Conservation (phyloP, 352 stramenopile species). For the Chloridella minuta region DNA sequence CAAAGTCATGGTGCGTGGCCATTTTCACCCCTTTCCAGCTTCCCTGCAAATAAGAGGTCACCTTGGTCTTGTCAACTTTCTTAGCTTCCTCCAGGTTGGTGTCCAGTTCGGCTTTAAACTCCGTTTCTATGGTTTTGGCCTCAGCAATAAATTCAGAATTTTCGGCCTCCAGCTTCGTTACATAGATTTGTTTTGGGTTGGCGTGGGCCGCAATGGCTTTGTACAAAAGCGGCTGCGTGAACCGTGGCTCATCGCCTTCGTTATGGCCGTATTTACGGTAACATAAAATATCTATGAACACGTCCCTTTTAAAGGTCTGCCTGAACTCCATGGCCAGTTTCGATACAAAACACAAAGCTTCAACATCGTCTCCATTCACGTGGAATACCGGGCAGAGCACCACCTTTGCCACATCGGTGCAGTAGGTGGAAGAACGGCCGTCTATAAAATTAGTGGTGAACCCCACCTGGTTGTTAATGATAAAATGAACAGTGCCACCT, state of each 20-base stretch:
- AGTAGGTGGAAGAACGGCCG: conserved; percentile 74
- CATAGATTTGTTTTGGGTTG: no score
- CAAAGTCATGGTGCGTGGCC: no score
- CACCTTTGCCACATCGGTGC: conserved; percentile 81
- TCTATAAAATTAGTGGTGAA: conserved; percentile 96
- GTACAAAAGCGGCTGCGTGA: conserved; percentile 93
- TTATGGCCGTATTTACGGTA: conserved; percentile 96
- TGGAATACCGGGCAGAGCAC: conserved; percentile 62
- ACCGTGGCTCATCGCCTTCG: conserved; percentile 84
- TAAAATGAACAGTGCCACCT: conserved; percentile 84
- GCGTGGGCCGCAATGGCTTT: conserved; percentile 20
- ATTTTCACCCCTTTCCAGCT: no score
- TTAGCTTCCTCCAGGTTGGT: no score
- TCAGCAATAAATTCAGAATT: no score
- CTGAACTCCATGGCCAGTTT: conserved; percentile 51
- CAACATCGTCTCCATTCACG: conserved; percentile 82
- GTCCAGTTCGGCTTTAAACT: no score
- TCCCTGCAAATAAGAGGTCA: no score
- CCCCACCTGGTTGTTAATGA: conserved; percentile 92
- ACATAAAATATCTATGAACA: conserved; percentile 90
- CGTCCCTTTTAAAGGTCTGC: conserved; percentile 62
- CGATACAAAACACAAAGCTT: conserved; percentile 51
- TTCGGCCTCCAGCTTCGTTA: no score
- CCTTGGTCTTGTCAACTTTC: no score
- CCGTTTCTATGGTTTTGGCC: no score